Percentiles rank a stretch among this genome's conserved stretches.
Evolutionary conservation across 2,329 filamentous ascomycete species (phyloP).

Genomic region (Scedosporium apiospermum): DNA sequence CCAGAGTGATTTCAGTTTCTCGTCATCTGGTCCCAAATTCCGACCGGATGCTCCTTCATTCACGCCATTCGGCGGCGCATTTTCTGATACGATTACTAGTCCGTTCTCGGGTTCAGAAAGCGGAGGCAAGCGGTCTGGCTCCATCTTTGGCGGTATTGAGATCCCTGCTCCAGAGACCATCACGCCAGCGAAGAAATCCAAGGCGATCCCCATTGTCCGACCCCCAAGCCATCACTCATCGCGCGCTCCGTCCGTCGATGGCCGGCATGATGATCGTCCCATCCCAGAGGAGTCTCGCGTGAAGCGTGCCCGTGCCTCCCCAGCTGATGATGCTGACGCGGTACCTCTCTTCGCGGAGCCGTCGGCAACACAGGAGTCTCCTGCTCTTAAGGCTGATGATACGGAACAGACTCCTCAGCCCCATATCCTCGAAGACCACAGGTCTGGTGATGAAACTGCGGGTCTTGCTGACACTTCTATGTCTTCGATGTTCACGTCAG

Average conservation of each 20-base stretch:
- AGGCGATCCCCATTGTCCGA: slow-evolving; percentile 71
- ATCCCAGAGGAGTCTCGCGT: slow-evolving; percentile 54
- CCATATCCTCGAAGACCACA: slow-evolving; percentile 18
- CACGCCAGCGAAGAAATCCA: slow-evolving; percentile 62
- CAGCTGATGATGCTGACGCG: slow-evolving; percentile 54
- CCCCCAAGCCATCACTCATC: slow-evolving; percentile 45
- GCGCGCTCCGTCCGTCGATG: slow-evolving; percentile 18
- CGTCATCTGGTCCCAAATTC: slow-evolving; percentile 56
- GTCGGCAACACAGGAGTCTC: slow-evolving; percentile 15
- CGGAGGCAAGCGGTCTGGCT: slow-evolving; percentile 29
- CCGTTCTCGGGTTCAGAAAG: slow-evolving; percentile 35
- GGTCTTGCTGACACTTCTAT: slow-evolving; percentile 39
- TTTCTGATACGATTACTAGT: slow-evolving; percentile 38
- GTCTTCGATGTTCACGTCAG: slow-evolving; percentile 42
- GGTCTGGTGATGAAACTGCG: slow-evolving; percentile 27
- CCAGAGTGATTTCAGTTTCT: slow-evolving; percentile 58
- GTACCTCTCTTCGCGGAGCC: slow-evolving; percentile 65
- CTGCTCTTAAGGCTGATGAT: slow-evolving; percentile 8
- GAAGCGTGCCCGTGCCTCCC: slow-evolving; percentile 63
- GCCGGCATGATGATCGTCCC: slow-evolving; percentile 43
- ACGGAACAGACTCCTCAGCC: slow-evolving; percentile 14
- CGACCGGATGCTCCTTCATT: slow-evolving; percentile 70
- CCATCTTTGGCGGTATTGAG: slow-evolving; percentile 64
- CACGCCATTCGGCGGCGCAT: slow-evolving; percentile 44
- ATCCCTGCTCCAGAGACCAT: slow-evolving; percentile 45